Percentiles rank a stretch among this genome's conserved stretches.
Conservation (phyloP, 2,329 filamentous ascomycete genomes). For the Aureobasidium uvarum region DNA sequence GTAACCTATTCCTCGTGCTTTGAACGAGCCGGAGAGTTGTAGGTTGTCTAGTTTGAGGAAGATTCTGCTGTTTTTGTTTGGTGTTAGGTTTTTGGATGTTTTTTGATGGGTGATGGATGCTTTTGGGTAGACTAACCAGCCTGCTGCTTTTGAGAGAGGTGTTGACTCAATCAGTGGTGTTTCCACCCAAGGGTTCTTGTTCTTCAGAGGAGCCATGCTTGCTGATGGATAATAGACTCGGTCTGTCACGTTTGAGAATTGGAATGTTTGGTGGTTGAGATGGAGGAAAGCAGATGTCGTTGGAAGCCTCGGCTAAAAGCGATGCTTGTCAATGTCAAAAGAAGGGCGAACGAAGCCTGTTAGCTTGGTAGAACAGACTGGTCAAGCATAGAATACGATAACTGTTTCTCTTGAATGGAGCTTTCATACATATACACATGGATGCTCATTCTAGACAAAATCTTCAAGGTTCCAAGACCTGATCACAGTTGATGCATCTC, state of each 20-base stretch:
- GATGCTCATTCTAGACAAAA: background rate
- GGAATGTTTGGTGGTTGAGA: background rate
- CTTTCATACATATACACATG: background rate
- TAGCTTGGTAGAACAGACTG: background rate
- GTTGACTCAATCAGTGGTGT: conserved; percentile 69
- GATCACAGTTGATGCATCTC: background rate
- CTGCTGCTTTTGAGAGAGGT: conserved; percentile 65
- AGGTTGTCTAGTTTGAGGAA: conserved; percentile 83
- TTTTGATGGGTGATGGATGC: no score
- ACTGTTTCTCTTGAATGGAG: background rate
- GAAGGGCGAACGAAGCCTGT: background rate
- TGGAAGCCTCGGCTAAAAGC: conserved; percentile 15
- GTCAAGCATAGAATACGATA: background rate
- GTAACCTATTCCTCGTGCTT: conserved; percentile 71
- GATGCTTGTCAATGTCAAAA: background rate
- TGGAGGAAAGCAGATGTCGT: background rate
- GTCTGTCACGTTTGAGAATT: background rate
- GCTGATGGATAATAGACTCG: no score
- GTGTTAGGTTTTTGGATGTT: no score
- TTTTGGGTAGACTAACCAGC: conserved; percentile 61
- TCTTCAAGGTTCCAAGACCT: no score
- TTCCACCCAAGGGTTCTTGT: conserved; percentile 60
- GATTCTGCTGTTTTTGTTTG: conserved; percentile 58
- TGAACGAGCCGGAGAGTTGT: conserved; percentile 79
- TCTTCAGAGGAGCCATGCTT: background rate